phyloP scores from a whole-genome alignment of 768 basidiomycete species.

The Mycena latifolia region DNA sequence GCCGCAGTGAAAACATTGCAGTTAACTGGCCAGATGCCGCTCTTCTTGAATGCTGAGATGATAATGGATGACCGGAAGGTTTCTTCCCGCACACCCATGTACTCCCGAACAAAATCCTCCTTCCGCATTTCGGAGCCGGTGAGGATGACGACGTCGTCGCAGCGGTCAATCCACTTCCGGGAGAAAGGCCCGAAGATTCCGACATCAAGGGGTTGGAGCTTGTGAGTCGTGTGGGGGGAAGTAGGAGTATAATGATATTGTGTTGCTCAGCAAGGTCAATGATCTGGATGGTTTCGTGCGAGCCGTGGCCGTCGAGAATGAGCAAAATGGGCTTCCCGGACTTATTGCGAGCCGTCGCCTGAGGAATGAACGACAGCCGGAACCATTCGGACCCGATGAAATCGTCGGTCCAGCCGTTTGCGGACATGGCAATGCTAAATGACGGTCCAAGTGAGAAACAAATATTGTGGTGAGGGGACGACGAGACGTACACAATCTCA shows the following conservation, averaged over 20 bases:
- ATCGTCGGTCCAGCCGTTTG: slow-evolving; percentile 59
- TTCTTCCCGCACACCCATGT: slow-evolving; percentile 38
- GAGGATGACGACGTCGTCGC: slow-evolving; percentile 37
- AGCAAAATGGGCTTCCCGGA: slow-evolving; percentile 48
- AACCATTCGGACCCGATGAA: slow-evolving; percentile 54
- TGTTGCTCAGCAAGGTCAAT: slow-evolving; percentile 41
- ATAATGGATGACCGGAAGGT: slow-evolving; percentile 37
- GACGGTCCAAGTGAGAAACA: background rate
- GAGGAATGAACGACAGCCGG: slow-evolving; percentile 51
- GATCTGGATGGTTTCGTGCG: slow-evolving; percentile 47
- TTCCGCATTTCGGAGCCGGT: slow-evolving; percentile 40
- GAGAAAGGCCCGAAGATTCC: slow-evolving; percentile 53
- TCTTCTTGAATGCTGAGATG: slow-evolving; percentile 32
- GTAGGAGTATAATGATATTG: slow-evolving; percentile 52
- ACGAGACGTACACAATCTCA: slow-evolving; percentile 35
- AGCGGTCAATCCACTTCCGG: slow-evolving; percentile 43
- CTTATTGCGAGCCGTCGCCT: too few species aligned
- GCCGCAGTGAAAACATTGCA: slow-evolving; percentile 36
- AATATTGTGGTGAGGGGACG: too few species aligned
- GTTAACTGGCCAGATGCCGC: slow-evolving; percentile 30
- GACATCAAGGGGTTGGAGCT: slow-evolving; percentile 59
- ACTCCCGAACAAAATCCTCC: slow-evolving; percentile 44
- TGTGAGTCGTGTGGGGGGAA: slow-evolving; percentile 58
- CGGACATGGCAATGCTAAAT: slow-evolving; percentile 47
- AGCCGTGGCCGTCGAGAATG: slow-evolving; percentile 58